A percentile compares a stretch with the other conserved stretches of the same genome.
These are phyloP conservation scores for Rosa lucieae DNA, from an alignment of 306 rosid species.

Conservation along the genomic window DNA sequence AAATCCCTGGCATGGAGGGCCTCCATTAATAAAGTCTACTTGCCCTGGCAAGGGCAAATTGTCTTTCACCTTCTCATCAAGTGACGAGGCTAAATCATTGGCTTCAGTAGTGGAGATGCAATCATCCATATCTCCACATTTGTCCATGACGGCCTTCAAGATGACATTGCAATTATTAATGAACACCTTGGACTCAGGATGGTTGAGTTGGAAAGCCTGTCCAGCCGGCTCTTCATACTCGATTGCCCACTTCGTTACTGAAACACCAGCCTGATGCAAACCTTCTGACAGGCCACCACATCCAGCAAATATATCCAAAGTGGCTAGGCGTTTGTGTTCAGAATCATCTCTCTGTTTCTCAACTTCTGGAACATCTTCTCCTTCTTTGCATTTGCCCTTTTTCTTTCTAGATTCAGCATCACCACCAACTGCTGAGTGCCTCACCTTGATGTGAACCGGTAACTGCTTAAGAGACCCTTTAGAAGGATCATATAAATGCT, in stretches of 20 bases:
- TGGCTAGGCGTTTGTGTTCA: conserved; percentile 53
- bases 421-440: conserved; percentile 48
- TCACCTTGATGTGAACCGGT: conserved; percentile 63
- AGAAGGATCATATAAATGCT: conserved; percentile 47
- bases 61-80: conserved; percentile 53
- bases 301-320: conserved; percentile 92
- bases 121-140: conserved; percentile 82
- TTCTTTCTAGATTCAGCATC: conserved; percentile 71
- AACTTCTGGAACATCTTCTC: conserved; percentile 47
- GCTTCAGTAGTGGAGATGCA: conserved; percentile 86
- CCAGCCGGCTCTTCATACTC: conserved; percentile 98
- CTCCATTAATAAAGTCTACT: conserved; percentile 97
- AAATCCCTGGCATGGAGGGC: conserved; percentile 99
- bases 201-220: conserved; percentile 79
- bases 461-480: conserved; percentile 60
- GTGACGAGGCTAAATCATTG: conserved; percentile 58
- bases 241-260: conserved; percentile 91
- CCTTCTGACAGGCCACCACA: conserved; percentile 97
- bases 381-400: conserved; percentile 88
- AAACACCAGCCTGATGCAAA: conserved; percentile 64
- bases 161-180: conserved; percentile 87
- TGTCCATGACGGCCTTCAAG: conserved; percentile 90
- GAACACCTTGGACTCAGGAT: conserved; percentile 74
- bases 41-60: conserved; percentile 80
- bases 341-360: conserved; percentile 37